Evolutionary conservation across 768 basidiomycete genomes (phyloP).

Genomic region (Agaricus sinodeliciosus): DNA sequence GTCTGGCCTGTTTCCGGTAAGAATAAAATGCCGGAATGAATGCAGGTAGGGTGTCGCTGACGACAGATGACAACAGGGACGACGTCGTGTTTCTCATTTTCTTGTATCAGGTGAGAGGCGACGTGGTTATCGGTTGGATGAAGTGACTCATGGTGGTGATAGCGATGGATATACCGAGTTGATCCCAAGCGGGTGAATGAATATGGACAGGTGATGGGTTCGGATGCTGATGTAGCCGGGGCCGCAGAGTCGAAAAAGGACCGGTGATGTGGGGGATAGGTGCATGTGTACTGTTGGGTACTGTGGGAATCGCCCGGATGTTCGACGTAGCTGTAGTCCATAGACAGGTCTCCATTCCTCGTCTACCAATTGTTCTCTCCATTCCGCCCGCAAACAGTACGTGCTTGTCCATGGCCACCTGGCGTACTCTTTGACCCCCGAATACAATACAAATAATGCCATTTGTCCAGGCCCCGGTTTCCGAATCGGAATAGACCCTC

Average conservation of each 20-base stretch:
- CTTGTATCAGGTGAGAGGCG: conserved; percentile 72
- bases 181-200: conserved; percentile 95
- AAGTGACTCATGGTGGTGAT: conserved; percentile 16
- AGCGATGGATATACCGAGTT: conserved; percentile 97
- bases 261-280: conserved; percentile 22
- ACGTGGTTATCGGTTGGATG: conserved; percentile 1
- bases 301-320: conserved; percentile 6
- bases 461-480: conserved; percentile 23
- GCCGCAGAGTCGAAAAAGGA: conserved; percentile 50
- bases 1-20: conserved; percentile 77
- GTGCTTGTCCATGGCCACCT: not conserved
- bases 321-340: conserved; percentile 10
- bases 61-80: conserved; percentile 37
- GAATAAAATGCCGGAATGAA: conserved; percentile 16
- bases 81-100: conserved; percentile 90
- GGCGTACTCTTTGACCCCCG: no score
- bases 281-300: conserved; percentile 1
- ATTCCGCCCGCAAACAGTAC: not conserved
- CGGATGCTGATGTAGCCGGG: conserved; percentile 36
- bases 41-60: conserved; percentile 17
- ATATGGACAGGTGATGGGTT: conserved; percentile 78
- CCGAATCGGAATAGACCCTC: conserved; percentile 34
- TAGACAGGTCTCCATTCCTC: conserved; percentile 9
- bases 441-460: conserved; percentile 3
- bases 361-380: conserved; percentile 5